Evolutionary conservation across 345 rosid species (phyloP), one percentile per base, ranked within the genome.

Genomic region (Salix brachista): DNA sequence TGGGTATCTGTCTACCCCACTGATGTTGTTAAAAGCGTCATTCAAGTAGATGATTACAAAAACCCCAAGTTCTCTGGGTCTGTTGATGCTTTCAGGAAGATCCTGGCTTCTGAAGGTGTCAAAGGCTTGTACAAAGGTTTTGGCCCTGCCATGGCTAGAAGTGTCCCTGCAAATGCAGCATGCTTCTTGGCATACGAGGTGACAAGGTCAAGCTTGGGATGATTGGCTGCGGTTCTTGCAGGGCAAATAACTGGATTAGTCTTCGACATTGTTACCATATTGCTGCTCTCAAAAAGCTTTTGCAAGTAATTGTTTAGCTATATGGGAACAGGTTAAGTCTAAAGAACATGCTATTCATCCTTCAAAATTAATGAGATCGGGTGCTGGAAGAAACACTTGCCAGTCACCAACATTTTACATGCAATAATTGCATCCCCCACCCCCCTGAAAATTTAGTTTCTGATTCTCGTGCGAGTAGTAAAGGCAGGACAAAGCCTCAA

Each of bases 81-180:
- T 48, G 77, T 90, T 34, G 90, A 90, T 76, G 93, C 98, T 14
- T 90, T 92, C 69, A 81, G 83, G 50, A 94, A 87, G 89, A 91
- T 92, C 64, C 75, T 91, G 76, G 90, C 89, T 26, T 80, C 93
- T 0, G 98, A 96, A 80, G 97, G 99, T 42, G 83, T 86, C 71
- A 96, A 94, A 84, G 99, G 99, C 67, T 79, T 96, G 80, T 96
- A 94, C 89, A 94, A 87, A 82, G 99, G 99, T 36, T 96, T 96
- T 34, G 91, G 97, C 67, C 95, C 98, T 39, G 98, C 99, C 61
- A 92, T 96, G 99, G 97, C 86, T 16, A 86, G 97, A 75, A 96
- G 99, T 76, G 84, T 96, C 58, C 98, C 98, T 37, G 99, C 99
- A 26, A 96, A 96, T 88, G 98, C 97, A 46, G 99, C 97, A 21